phyloP scores from a whole-genome alignment of 495 filamentous ascomycete genomes.

The Penicillium fimorum region DNA sequence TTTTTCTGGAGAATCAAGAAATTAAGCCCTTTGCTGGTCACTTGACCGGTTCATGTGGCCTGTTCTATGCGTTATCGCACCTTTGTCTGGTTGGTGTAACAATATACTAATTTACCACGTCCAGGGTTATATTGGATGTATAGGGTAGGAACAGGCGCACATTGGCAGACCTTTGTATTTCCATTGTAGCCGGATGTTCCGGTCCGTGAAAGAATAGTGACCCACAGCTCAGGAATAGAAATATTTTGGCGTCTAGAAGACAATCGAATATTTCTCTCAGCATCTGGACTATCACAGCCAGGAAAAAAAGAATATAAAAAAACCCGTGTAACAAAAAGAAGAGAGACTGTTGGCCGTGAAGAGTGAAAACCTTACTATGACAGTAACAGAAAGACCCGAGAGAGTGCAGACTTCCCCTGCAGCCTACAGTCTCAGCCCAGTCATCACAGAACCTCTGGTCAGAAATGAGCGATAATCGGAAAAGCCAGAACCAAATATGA shows the following conservation, averaged over 20 bases:
- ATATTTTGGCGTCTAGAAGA: neutral
- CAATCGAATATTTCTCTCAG: neutral
- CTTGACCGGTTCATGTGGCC: constrained; percentile 21
- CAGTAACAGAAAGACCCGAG: constrained; percentile 3
- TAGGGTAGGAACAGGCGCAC: neutral
- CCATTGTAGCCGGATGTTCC: neutral
- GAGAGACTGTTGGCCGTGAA: neutral
- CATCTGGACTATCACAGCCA: constrained; percentile 7
- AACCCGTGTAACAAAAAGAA: constrained; percentile 4
- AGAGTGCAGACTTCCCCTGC: neutral
- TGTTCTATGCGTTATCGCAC: constrained; percentile 2
- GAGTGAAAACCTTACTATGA: constrained; percentile 10
- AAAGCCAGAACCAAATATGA: neutral
- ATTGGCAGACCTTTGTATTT: neutral
- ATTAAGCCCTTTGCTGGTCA: constrained; percentile 19
- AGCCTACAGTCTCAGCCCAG: constrained; percentile 5
- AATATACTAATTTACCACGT: neutral
- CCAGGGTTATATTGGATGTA: too few species aligned
- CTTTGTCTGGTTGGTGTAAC: neutral
- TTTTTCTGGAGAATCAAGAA: neutral
- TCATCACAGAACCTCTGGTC: neutral
- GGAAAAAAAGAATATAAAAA: neutral
- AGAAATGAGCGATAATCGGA: constrained; percentile 8
- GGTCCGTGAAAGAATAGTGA: constrained; percentile 1
- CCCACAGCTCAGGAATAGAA: constrained; percentile 1